Evolutionary conservation across 2,329 filamentous ascomycete genomes (phyloP), one percentile per base, ranked within the genome.

Genomic region (Xylaria sp.): DNA sequence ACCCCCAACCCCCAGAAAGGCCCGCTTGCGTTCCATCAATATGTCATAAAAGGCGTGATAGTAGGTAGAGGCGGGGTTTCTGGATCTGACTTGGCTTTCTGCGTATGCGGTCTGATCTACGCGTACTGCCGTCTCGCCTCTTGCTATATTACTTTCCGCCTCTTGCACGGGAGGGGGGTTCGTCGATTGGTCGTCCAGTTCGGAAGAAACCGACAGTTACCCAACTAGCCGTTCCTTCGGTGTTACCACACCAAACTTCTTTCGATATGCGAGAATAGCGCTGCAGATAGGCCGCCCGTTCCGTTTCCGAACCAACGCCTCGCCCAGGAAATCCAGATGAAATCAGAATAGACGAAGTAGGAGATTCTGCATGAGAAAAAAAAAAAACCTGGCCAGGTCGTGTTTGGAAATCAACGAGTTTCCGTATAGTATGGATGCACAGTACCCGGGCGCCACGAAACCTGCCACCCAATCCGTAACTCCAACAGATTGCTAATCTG

Each of bases 281-380:
- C 8, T 63, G 52, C 35, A 48, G 35, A 56, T 35, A 37, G 51
- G 54, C 41, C 40, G 48, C 59, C 64, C 48, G 13, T 66, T 66
- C 58, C 47, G 54, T 64, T 62, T 46, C 56, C 29, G 29, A 47
- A 51, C 47, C 51, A 66, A 69, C 63, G 64, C 65, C 65, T 49
- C 65, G 60, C 64, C 64, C 58, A 60, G 49, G 40, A 59, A 56
- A 60, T 57, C 54, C 56, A 65, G 49, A 63, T 62, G 38, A 67
- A 53, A 51, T 27, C 52, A 15, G 40, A 55, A 56, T 51, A 44
- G 41, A 46, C 48, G 43, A 58, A 58, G 54, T 60, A 56, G 35
- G 46, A 31, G 58, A 60, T 35, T 58, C 56, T 60, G 60, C 38
- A 58, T 44, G 53, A 64, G 61, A 63, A 21, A n/a, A 44, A 51